These are phyloP conservation scores for Eucalyptus regnans DNA, from an alignment of 345 rosid species.

Conservation along the genomic window DNA sequence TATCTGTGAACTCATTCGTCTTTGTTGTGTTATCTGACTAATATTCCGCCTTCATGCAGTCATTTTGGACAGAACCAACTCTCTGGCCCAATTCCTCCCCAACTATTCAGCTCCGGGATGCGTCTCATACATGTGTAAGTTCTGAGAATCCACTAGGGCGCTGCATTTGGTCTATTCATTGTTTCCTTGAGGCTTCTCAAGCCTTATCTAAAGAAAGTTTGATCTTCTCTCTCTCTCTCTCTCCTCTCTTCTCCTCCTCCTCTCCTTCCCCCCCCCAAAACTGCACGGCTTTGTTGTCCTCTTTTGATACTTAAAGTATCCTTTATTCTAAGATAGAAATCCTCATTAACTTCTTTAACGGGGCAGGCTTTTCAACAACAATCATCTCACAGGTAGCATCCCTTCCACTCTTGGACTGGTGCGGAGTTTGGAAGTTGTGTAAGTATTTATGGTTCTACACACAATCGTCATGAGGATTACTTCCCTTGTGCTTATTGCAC, in stretches of 20 bases:
- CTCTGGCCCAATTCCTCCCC: constrained; percentile 40
- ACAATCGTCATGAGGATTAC: neutral
- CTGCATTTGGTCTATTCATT: neutral
- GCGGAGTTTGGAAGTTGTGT: constrained; percentile 45
- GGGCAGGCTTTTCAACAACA: constrained; percentile 64
- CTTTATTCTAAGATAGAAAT: neutral
- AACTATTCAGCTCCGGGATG: constrained; percentile 63
- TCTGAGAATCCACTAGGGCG: neutral
- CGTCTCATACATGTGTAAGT: constrained; percentile 72
- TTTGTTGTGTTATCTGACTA: neutral
- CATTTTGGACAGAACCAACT: constrained; percentile 73
- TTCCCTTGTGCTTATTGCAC: neutral
- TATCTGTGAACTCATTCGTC: neutral
- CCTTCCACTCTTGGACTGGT: constrained; percentile 64
- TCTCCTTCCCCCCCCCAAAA: neutral
- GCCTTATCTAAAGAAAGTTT: neutral
- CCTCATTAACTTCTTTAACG: neutral
- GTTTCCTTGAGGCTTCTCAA: neutral
- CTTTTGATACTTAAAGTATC: neutral
- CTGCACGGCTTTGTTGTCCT: neutral
- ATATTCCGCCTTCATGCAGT: constrained; percentile 13
- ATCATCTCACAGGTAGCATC: constrained; percentile 39
- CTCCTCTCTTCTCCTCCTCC: neutral
- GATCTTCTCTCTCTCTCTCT: neutral
- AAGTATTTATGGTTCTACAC: constrained; percentile 21